These are phyloP conservation scores for Cercospora nicotianae DNA, from an alignment of 2,329 filamentous ascomycete species.

Conservation along the genomic window DNA sequence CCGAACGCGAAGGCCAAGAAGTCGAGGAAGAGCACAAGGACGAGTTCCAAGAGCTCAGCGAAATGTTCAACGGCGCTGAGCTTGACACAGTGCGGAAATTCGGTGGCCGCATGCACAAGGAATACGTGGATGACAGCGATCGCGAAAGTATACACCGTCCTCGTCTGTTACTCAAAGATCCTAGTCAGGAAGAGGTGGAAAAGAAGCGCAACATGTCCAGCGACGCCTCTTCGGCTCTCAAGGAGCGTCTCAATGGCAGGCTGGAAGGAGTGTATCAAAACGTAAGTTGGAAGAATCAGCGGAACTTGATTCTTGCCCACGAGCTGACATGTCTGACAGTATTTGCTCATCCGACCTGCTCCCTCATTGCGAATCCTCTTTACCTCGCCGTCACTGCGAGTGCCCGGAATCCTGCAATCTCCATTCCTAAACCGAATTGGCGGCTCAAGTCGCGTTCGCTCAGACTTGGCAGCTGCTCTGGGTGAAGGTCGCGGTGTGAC, in stretches of 20 bases:
- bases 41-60: slow-evolving; percentile 64
- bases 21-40: slow-evolving; percentile 51
- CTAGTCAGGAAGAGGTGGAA: slow-evolving; percentile 39
- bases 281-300: slow-evolving; percentile 43
- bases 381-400: slow-evolving; percentile 51
- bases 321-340: slow-evolving; percentile 37
- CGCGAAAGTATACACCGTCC: slow-evolving; percentile 43
- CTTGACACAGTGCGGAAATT: slow-evolving; percentile 62
- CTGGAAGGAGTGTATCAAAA: slow-evolving; percentile 59
- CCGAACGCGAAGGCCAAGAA: slow-evolving; percentile 38
- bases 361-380: slow-evolving; percentile 53
- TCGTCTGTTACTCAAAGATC: slow-evolving; percentile 52
- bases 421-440: slow-evolving; percentile 52
- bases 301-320: neutral
- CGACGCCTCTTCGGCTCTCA: slow-evolving; percentile 16
- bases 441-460: slow-evolving; percentile 53
- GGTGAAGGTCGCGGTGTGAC: slow-evolving; percentile 69
- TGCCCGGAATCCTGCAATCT: slow-evolving; percentile 52
- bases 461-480: slow-evolving; percentile 60
- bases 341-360: slow-evolving; percentile 50
- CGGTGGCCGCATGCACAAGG: slow-evolving; percentile 64
- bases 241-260: slow-evolving; percentile 42
- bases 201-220: slow-evolving; percentile 22
- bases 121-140: slow-evolving; percentile 52
- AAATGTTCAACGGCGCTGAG: slow-evolving; percentile 69